phyloP scores from a whole-genome alignment of 176 grass and related monocot species.

The Juncus effusus region DNA sequence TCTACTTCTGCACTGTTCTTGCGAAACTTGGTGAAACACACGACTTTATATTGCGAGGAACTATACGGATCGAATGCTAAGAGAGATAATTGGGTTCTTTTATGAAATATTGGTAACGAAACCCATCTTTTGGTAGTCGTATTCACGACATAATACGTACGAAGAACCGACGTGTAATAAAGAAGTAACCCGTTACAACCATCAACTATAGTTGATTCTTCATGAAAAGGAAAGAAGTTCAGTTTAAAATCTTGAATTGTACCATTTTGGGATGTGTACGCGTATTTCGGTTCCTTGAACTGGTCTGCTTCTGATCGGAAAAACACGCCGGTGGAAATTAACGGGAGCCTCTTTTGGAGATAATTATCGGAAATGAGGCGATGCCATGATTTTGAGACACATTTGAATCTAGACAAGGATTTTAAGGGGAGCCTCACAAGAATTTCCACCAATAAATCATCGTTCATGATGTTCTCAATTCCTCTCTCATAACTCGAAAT shows the following conservation, averaged over 20 bases:
- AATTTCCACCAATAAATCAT: slow-evolving; percentile 64
- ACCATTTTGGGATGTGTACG: slow-evolving; percentile 21
- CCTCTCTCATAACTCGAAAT: slow-evolving; percentile 7
- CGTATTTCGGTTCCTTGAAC: slow-evolving; percentile 42
- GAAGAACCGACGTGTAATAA: slow-evolving; percentile 31
- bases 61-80: slow-evolving; percentile 63
- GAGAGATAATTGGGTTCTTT: slow-evolving; percentile 53
- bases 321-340: slow-evolving; percentile 60
- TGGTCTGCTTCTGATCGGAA: slow-evolving; percentile 26
- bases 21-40: slow-evolving; percentile 60
- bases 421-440: slow-evolving; percentile 53
- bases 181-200: slow-evolving; percentile 84
- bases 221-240: slow-evolving; percentile 64
- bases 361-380: slow-evolving; percentile 61
- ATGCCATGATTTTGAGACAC: slow-evolving; percentile 60
- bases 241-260: slow-evolving; percentile 39
- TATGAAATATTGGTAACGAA: slow-evolving; percentile 31
- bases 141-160: slow-evolving; percentile 73
- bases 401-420: slow-evolving; percentile 69
- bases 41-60: slow-evolving; percentile 51
- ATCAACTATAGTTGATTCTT: slow-evolving; percentile 63
- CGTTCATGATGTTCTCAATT: slow-evolving; percentile 26
- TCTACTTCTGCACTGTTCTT: slow-evolving; percentile 51
- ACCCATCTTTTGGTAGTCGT: slow-evolving; percentile 58
- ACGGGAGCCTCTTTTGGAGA: slow-evolving; percentile 51